A percentile compares a stretch with the other conserved stretches of the same genome.
Evolutionary conservation across 345 rosid species (phyloP).

Genomic region (Microcos paniculata): DNA sequence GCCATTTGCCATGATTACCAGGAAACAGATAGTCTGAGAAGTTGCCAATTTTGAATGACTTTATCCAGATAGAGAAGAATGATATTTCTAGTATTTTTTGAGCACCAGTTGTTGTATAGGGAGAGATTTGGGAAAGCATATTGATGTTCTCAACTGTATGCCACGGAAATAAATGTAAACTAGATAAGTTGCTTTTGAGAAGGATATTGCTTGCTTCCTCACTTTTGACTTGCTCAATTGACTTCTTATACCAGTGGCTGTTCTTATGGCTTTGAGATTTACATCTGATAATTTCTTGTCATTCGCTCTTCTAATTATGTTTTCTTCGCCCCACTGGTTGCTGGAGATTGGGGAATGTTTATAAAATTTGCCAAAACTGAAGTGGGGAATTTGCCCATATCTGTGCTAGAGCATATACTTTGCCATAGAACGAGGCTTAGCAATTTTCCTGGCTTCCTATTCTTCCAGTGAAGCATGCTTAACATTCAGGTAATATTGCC

Average conservation of each 20-base stretch:
- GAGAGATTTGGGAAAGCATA: not conserved
- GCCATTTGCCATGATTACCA: not conserved
- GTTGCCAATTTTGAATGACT: constrained; percentile 6
- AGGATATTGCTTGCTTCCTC: not conserved
- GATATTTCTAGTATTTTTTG: not conserved
- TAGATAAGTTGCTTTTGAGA: not conserved
- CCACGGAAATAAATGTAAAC: not conserved
- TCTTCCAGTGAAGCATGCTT: not conserved
- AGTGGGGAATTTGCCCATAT: not conserved
- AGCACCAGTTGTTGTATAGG: not conserved
- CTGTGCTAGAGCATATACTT: not conserved
- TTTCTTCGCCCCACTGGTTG: not conserved
- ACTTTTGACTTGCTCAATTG: not conserved
- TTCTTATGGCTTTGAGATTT: not conserved
- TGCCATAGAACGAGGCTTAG: not conserved
- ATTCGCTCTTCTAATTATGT: not conserved
- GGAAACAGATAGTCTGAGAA: not conserved
- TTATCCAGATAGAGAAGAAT: not conserved
- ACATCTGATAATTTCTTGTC: not conserved
- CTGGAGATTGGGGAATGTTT: not conserved
- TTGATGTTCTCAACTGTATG: too few species aligned
- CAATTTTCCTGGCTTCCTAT: not conserved
- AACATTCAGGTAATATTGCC: not conserved
- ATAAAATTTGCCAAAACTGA: not conserved
- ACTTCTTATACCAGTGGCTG: not conserved